Conservation (phyloP, 2,329 filamentous ascomycete species). For the Penicillium palitans region DNA sequence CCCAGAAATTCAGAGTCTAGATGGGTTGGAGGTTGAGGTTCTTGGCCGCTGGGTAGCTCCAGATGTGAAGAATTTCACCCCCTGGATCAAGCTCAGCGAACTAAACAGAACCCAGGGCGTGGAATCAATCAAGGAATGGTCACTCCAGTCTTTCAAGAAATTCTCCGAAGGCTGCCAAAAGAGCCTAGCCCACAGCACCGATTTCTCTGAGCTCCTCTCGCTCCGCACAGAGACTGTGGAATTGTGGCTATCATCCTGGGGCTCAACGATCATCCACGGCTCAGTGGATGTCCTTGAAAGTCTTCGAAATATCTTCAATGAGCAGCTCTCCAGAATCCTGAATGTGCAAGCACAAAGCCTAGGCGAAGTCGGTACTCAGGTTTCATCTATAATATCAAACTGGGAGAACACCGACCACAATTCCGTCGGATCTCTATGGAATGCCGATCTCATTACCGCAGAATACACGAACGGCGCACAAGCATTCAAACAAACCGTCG, state of each 20-base stretch:
- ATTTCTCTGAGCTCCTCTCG: constrained; percentile 68
- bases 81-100: constrained; percentile 82
- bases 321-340: constrained; percentile 64
- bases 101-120: constrained; percentile 61
- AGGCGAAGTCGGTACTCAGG: constrained; percentile 63
- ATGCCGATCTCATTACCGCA: constrained; percentile 60
- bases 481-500: constrained; percentile 67
- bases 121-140: constrained; percentile 65
- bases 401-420: constrained; percentile 60
- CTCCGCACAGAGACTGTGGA: constrained; percentile 70
- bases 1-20: constrained; percentile 61
- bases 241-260: constrained; percentile 71
- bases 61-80: constrained; percentile 80
- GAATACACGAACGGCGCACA: constrained; percentile 66
- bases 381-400: constrained; percentile 60
- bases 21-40: constrained; percentile 74
- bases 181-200: constrained; percentile 59
- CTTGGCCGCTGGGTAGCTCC: constrained; percentile 77
- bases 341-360: constrained; percentile 65
- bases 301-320: constrained; percentile 68
- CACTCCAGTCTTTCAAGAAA: constrained; percentile 58
- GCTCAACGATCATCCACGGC: constrained; percentile 54
- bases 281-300: constrained; percentile 67
- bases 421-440: constrained; percentile 65
- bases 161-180: constrained; percentile 63